A percentile compares a stretch with the other conserved stretches of the same genome.
phyloP scores from a whole-genome alignment of 2,329 filamentous ascomycete genomes.

The Nigrospora osmanthi region DNA sequence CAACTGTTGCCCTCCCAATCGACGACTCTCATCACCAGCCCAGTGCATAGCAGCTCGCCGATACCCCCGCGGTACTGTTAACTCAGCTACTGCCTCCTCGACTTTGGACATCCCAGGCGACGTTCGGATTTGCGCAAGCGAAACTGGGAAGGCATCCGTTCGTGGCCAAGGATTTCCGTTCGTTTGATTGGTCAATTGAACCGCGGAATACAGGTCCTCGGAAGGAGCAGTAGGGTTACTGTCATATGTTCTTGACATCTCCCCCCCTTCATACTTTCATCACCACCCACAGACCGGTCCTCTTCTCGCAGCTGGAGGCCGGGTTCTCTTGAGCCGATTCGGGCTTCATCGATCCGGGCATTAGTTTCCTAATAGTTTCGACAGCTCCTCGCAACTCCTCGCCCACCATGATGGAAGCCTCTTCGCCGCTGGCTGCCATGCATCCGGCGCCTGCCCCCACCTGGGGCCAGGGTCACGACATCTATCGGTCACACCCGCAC shows the following conservation, averaged over 20 bases:
- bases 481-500: slow-evolving; percentile 43
- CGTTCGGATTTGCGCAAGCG: no score
- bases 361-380: no score
- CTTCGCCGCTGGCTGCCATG: slow-evolving; percentile 90
- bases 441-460: slow-evolving; percentile 62
- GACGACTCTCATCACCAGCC: not conserved
- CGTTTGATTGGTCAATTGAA: slow-evolving; percentile 14
- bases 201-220: slow-evolving; percentile 12
- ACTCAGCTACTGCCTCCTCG: slow-evolving; percentile 6
- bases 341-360: no score
- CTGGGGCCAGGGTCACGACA: slow-evolving; percentile 47
- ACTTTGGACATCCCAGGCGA: no score
- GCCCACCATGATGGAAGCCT: slow-evolving; percentile 67
- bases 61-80: slow-evolving; percentile 5
- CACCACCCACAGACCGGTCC: no score
- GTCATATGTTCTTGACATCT: slow-evolving; percentile 11
- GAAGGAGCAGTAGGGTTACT: slow-evolving; percentile 17
- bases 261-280: no score
- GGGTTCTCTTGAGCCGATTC: no score
- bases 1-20: slow-evolving; percentile 1
- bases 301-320: no score
- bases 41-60: not conserved
- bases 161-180: slow-evolving; percentile 6
- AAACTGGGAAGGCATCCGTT: no score
- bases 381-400: not conserved